Percentiles rank a stretch among this genome's conserved stretches.
These are phyloP conservation scores for Arthrobotrys megalospora DNA, from an alignment of 2,329 filamentous ascomycete species.

Conservation along the genomic window DNA sequence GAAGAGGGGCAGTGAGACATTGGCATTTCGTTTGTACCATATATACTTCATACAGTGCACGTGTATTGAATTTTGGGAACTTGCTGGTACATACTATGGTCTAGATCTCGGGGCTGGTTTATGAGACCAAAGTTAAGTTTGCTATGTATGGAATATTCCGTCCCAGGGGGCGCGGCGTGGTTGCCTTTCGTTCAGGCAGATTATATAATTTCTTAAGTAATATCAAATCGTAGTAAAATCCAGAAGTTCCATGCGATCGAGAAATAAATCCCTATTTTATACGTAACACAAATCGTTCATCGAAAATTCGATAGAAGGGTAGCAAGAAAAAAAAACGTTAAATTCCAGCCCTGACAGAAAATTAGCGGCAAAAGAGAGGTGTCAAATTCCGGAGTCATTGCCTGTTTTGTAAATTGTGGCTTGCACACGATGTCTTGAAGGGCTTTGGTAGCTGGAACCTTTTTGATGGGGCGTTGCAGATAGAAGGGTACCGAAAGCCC, in stretches of 20 bases:
- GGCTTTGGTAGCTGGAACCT: background rate
- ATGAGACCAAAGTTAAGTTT: no score
- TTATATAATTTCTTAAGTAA: slow-evolving; percentile 15
- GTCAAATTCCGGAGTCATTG: slow-evolving; percentile 22
- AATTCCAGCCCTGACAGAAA: no score
- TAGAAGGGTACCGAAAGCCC: slow-evolving; percentile 21
- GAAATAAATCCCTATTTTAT: slow-evolving; percentile 5
- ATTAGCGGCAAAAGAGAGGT: background rate
- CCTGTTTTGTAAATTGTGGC: slow-evolving; percentile 14
- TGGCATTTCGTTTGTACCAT: background rate
- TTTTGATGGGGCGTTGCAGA: slow-evolving; percentile 7
- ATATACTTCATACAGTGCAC: no score
- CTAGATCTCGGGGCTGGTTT: no score
- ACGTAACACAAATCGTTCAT: background rate
- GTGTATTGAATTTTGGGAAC: no score
- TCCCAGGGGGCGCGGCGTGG: background rate
- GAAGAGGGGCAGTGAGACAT: slow-evolving; percentile 10
- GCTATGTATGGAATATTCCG: slow-evolving; percentile 17
- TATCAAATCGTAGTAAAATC: background rate
- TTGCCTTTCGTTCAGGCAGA: background rate
- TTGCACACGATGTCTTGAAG: slow-evolving; percentile 4
- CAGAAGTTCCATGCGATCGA: slow-evolving; percentile 6
- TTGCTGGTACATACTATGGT: no score
- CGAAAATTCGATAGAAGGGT: background rate
- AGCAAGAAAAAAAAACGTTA: background rate